Evolutionary conservation across 371 early-diverging fungal species (phyloP).

Genomic region (Apophysomyces variabilis): DNA sequence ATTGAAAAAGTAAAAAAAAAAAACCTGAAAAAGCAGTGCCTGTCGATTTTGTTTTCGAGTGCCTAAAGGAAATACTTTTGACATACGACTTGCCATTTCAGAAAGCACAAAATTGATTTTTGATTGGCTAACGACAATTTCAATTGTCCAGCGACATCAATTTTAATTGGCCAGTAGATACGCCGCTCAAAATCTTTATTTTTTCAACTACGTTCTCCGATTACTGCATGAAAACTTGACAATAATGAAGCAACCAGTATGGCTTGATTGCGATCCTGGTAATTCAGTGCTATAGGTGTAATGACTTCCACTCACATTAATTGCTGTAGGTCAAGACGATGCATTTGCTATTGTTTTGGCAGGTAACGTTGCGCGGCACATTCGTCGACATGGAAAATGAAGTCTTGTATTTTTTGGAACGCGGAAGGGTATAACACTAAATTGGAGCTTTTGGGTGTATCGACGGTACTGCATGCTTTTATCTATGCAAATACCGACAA

Average conservation of each 20-base stretch:
- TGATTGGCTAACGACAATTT: too few species aligned
- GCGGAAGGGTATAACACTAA: slow-evolving; percentile 18
- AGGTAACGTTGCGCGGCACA: neutral
- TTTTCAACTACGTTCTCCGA: neutral
- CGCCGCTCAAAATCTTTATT: neutral
- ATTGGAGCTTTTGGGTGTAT: slow-evolving; percentile 19
- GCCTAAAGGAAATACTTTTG: too few species aligned
- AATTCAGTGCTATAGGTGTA: neutral
- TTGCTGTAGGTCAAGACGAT: neutral
- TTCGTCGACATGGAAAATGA: neutral
- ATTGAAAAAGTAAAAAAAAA: neutral
- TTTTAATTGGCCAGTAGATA: neutral
- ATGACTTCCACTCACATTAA: neutral
- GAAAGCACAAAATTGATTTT: too few species aligned
- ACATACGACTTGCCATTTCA: too few species aligned
- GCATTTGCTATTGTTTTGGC: slow-evolving; percentile 11
- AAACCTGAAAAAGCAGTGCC: too few species aligned
- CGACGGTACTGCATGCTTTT: slow-evolving; percentile 12
- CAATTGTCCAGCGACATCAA: too few species aligned
- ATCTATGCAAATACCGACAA: neutral
- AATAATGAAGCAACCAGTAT: neutral
- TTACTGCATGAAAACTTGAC: neutral
- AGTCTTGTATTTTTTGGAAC: too few species aligned
- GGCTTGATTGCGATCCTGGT: slow-evolving; percentile 7
- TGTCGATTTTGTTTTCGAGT: too few species aligned